Percentiles rank a stretch among this genome's conserved stretches.
These are phyloP conservation scores for Saturnispora mendoncae DNA, from an alignment of 805 yeast genomes.

Conservation along the genomic window DNA sequence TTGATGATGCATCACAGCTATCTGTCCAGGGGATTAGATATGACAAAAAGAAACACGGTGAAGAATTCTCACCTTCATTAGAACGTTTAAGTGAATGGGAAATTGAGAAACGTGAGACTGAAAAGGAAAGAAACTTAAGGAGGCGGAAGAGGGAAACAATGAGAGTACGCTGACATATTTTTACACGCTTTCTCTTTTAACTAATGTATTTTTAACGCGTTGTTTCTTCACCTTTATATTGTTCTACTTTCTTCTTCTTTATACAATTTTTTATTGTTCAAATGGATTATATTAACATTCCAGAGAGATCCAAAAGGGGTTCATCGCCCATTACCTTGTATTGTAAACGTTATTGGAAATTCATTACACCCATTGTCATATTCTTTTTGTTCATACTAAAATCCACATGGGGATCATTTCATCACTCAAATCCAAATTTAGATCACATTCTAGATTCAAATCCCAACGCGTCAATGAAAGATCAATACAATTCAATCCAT, in stretches of 20 bases:
- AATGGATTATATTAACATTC: conserved; percentile 8
- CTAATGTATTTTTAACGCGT: too few relatives aligned
- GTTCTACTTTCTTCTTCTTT: neutral
- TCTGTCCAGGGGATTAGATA: conserved; percentile 45
- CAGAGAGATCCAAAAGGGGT: neutral
- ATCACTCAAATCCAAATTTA: neutral
- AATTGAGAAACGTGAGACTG: conserved; percentile 90
- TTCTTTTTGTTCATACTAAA: too few relatives aligned
- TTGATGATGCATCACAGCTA: conserved; percentile 15
- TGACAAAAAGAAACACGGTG: conserved; percentile 72
- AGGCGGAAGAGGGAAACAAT: conserved; percentile 88
- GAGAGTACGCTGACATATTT: conserved; percentile 34
- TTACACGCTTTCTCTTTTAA: neutral
- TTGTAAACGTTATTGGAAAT: neutral
- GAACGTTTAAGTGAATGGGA: conserved; percentile 87
- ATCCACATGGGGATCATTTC: too few relatives aligned
- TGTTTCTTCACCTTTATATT: neutral
- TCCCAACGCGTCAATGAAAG: conserved; percentile 3
- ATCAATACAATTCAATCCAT: neutral
- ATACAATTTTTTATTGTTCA: neutral
- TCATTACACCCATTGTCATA: too few relatives aligned
- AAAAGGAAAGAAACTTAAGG: conserved; percentile 84
- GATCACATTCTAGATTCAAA: neutral
- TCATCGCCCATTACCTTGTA: too few relatives aligned
- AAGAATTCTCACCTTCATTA: conserved; percentile 79